Evolutionary conservation across 106 monocot genomes (phyloP).

Genomic region (Xerophyta viscosa): DNA sequence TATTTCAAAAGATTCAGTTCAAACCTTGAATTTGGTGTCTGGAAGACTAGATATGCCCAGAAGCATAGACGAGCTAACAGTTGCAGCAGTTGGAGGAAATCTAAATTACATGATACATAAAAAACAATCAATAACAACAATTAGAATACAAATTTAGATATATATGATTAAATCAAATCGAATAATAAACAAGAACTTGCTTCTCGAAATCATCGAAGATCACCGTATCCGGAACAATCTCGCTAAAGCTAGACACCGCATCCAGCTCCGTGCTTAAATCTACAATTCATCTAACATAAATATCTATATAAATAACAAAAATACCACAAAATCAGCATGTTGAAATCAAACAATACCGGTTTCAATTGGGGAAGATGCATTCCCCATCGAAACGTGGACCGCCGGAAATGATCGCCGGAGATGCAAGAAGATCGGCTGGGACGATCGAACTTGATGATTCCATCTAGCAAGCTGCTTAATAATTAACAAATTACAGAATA

Average conservation of each 20-base stretch:
- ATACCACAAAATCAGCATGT: too few species aligned
- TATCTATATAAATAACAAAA: too few species aligned
- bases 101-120: conserved; percentile 20
- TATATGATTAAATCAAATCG: too few species aligned
- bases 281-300: too few species aligned
- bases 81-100: conserved; percentile 94
- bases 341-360: too few species aligned
- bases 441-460: too few species aligned
- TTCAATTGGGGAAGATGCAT: too few species aligned
- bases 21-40: conserved; percentile 83
- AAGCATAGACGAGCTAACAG: conserved; percentile 83
- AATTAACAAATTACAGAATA: too few species aligned
- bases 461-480: too few species aligned
- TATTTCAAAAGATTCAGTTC: neutral
- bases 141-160: neutral
- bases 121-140: neutral
- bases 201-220: conserved; percentile 95
- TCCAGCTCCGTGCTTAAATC: conserved; percentile 70
- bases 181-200: conserved; percentile 14
- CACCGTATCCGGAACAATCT: conserved; percentile 96
- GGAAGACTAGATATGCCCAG: conserved; percentile 80
- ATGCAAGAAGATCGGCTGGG: too few species aligned
- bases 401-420: too few species aligned
- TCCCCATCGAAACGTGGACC: too few species aligned
- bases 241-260: conserved; percentile 79